Base-by-base conservation (phyloP, 2,329 filamentous ascomycete genomes). In the Claviceps digitariae region DNA sequence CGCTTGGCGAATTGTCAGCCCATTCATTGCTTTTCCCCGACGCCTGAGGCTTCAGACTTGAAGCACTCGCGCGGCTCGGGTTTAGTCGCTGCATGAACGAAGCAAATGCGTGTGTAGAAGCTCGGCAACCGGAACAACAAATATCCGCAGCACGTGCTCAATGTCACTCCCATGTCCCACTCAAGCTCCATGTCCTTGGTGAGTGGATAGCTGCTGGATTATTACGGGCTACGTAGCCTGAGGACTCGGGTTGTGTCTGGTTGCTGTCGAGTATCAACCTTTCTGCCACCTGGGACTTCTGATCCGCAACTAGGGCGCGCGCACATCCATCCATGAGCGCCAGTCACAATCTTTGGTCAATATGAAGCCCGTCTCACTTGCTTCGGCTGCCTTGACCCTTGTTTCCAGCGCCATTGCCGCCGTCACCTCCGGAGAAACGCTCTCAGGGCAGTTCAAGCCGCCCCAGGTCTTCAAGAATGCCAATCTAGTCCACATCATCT, bases 391-490 rank as follows among this genome's bases (percentile, higher is more conserved):
- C 63, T 69, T 78, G 59, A 81, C 81, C 64, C 74, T 83, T 64
- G 67, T 81, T 61, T 75, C 74, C 50, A 66, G 72, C 50, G 66
- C 69, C 55, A 65, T 77, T 56, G 69, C 70, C 56, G 62, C 70
- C 55, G 72, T 77, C 60, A 74, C 78, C 54, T 78, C 81, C 58
- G 81, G 81, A 67, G 68, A 77, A 62, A 76, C 74, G 53, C 73
- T 82, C 56, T 81, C 82, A 45, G 69, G 79, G 60, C 76, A 77
- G 57, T 95, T 96, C 74, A 85, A 81, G 69, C 90, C 91, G 52
- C 86, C 90, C 15, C 87, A 89, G 67, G 87, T 90, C 60, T 98
- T 95, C 75, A 89, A 90, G 73, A 96, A 98, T 71, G 79, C 78
- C 69, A 97, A 98, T 68, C 72, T 97, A 31, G 86, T 97, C 51